Evolutionary conservation across 768 basidiomycete species (phyloP).

Genomic region (Rhodotorula kratochvilovae): DNA sequence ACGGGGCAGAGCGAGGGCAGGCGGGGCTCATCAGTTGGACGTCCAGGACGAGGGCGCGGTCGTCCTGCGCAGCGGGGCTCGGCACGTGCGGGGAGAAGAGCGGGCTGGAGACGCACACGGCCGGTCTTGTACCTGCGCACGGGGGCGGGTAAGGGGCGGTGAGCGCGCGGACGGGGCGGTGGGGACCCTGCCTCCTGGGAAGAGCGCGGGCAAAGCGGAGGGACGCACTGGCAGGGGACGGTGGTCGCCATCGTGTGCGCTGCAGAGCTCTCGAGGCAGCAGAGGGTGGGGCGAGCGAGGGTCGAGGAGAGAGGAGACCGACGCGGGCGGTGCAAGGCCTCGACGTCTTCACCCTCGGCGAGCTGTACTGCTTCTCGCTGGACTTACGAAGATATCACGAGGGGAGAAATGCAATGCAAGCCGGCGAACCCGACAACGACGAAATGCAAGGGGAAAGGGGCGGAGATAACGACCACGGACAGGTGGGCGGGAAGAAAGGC

Average conservation of each 20-base stretch:
- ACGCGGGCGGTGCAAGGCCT: too few species aligned
- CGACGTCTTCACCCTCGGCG: too few species aligned
- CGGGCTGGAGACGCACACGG: slow-evolving; percentile 4
- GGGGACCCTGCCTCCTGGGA: not conserved
- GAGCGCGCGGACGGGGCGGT: not conserved
- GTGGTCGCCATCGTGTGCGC: slow-evolving; percentile 16
- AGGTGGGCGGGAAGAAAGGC: too few species aligned
- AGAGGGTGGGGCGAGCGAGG: too few species aligned
- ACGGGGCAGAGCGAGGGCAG: not conserved
- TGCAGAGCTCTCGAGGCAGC: not conserved
- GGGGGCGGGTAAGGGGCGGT: not conserved
- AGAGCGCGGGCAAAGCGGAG: not conserved
- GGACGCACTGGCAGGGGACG: slow-evolving; percentile 23
- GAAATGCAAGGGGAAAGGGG: too few species aligned
- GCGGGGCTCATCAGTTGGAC: not conserved
- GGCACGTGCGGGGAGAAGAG: too few species aligned
- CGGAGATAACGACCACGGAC: too few species aligned
- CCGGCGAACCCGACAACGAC: too few species aligned
- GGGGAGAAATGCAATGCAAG: too few species aligned
- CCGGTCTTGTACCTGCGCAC: slow-evolving; percentile 32
- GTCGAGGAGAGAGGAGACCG: not conserved
- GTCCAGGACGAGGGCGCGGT: not conserved
- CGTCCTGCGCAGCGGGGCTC: too few species aligned
- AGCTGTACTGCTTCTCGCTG: too few species aligned
- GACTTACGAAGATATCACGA: too few species aligned